Evolutionary conservation across 176 grass and related monocot genomes (phyloP), one percentile per base, ranked within the genome.

Genomic region (Thinopyrum elongatum): DNA sequence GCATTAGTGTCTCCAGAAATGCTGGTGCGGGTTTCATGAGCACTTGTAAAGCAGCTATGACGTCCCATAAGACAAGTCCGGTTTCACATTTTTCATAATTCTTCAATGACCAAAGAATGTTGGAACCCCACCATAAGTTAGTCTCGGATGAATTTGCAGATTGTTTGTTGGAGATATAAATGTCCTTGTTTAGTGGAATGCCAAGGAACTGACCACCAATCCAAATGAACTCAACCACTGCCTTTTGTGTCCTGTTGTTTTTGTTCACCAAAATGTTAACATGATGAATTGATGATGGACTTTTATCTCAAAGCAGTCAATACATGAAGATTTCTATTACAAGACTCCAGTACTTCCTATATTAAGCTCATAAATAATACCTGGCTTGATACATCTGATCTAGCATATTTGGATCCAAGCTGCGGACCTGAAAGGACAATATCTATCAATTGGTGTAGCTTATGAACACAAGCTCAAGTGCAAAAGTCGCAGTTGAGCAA

Each of bases 351-450:
- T 46, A 46, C 70, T 46, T 26, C 42, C 33, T 39, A 30, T 27
- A 88, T 60, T 35, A 30, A 60, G 80, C 71, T 51, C 7, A 42
- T 55, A 84, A 82, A 80, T 17, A 81, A 82, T 85, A 98, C 96
- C 91, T 95, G 86, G 86, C 91, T 85, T 98, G 91, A 92, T 98
- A 98, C 93, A 98, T 98, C 85, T 86, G 96, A 49, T 98, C 85
- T 87, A 98, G 73, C 77, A 98, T 84, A 44, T 92, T 88, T 1
- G 71, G 49, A 70, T 98, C 93, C 83, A 98, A 92, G 85, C 86
- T 89, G 46, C 91, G 91, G 31, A 95, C 93, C 91, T 95, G 90
- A 91, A 79, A 78, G 28, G 23, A 57, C 2, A 19, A 78, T 44
- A 16, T 65, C 36, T 28, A 82, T 65, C 27, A 90, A 41, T 65